phyloP scores from a whole-genome alignment of 148 eudicot species.

The Tetragonia tetragonoides region DNA sequence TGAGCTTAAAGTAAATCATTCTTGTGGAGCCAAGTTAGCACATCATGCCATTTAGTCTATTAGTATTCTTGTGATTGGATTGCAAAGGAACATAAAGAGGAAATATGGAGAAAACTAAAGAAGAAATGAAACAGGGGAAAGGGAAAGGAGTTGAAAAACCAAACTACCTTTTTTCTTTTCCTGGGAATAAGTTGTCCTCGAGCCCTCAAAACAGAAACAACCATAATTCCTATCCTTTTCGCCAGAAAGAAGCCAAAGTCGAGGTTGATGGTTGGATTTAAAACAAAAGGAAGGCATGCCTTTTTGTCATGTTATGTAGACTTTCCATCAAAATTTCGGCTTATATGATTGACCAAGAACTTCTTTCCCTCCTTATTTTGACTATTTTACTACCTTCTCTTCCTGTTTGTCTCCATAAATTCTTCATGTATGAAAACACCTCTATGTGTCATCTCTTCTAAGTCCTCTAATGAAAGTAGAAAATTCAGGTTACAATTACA shows the following conservation, averaged over 20 bases:
- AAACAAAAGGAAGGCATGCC: constrained; percentile 11
- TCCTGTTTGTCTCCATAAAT: constrained; percentile 6
- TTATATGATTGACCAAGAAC: neutral
- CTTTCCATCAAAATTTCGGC: constrained; percentile 13
- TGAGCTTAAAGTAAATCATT: neutral
- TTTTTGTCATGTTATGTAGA: constrained; percentile 31
- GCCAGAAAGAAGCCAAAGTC: constrained; percentile 5
- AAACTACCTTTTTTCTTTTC: constrained; percentile 24
- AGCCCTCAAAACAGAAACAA: constrained; percentile 44
- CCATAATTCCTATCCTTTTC: constrained; percentile 15
- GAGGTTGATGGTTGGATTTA: constrained; percentile 24
- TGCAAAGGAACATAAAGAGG: constrained; percentile 2
- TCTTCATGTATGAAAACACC: neutral
- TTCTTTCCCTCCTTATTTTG: constrained; percentile 10
- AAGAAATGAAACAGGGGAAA: constrained; percentile 14
- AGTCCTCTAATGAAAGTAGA: no score
- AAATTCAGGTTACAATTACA: no score
- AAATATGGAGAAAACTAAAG: constrained; percentile 1
- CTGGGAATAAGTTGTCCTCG: constrained; percentile 50
- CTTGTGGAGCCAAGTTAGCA: neutral
- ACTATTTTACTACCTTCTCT: constrained; percentile 20
- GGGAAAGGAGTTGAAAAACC: constrained; percentile 10
- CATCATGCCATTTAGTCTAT: neutral
- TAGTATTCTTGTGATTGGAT: constrained; percentile 8
- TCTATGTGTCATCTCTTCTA: no score